Base-by-base conservation (phyloP, 108 stramenopile genomes). In the Craspedostauros australis region DNA sequence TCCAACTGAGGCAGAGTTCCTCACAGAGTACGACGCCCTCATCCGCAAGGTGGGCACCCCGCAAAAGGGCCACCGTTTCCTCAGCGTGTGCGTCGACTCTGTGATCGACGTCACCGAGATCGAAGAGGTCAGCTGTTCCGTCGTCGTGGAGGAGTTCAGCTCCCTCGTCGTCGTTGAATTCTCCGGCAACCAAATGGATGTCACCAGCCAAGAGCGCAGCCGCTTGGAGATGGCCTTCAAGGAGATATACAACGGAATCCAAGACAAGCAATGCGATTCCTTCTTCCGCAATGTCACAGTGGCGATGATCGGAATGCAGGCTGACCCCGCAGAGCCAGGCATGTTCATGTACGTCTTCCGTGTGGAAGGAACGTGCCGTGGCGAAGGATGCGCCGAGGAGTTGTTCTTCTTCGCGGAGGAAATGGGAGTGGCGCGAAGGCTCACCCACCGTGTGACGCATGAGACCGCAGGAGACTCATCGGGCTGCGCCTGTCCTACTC, bases 1-100 rank as follows among this genome's bases (percentile, higher is more conserved):
- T 18, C 66, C 66, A 19, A 59, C 66, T 4, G 66, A 67, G 39
- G 57, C 52, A 36, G 66, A 67, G 29, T 67, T 67, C 50, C 46
- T 48, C 20, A 36, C 22, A 11, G 66, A 27, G 6, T 67, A 67
- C 47, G 40, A 34, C 24, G 30, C 18, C 46, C 18, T 21, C 3
- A 34, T 58, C 22, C 32, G 24, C n/a, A n/a, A n/a, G n/a, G n/a
- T n/a, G n/a, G n/a, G n/a, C n/a, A n/a, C n/a, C n/a, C n/a, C n/a
- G n/a, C n/a, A n/a, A n/a, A n/a, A n/a, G n/a, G n/a, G n/a, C n/a
- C n/a, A n/a, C n/a, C n/a, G n/a, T n/a, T n/a, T n/a, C n/a, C n/a
- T n/a, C n/a, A n/a, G n/a, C n/a, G 57, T 67, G 24, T 23, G 38
- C 8, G 57, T 67, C 5, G 57, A 67, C 34, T 34, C 31, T n/a